Evolutionary conservation across 2,329 filamentous ascomycete genomes (phyloP).

Genomic region (Ascosphaera aggregata): DNA sequence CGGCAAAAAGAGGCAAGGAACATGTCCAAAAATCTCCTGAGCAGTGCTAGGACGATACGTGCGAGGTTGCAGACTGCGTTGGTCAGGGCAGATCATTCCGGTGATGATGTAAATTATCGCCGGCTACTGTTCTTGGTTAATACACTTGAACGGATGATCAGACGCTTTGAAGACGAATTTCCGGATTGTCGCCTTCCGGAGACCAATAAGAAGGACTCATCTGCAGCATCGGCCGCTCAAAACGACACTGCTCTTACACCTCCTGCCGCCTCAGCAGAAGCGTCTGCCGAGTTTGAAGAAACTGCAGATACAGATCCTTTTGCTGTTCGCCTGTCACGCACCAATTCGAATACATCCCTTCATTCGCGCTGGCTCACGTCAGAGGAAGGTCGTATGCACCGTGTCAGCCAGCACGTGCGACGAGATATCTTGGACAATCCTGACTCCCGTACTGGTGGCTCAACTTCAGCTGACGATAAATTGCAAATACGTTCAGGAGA

Average conservation of each 20-base stretch:
- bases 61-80: slow-evolving; percentile 63
- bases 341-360: slow-evolving; percentile 43
- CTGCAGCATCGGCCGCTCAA: slow-evolving; percentile 9
- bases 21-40: slow-evolving; percentile 76
- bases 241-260: slow-evolving; percentile 21
- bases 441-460: slow-evolving; percentile 8
- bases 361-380: slow-evolving; percentile 39
- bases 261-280: slow-evolving; percentile 13
- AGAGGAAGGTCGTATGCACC: slow-evolving; percentile 48
- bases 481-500: slow-evolving; percentile 21
- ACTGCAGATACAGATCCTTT: slow-evolving; percentile 21
- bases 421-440: slow-evolving; percentile 33
- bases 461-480: background rate
- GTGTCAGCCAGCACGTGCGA: slow-evolving; percentile 41
- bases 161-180: slow-evolving; percentile 88
- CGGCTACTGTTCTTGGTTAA: slow-evolving; percentile 69
- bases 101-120: slow-evolving; percentile 54
- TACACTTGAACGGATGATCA: slow-evolving; percentile 76
- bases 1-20: slow-evolving; percentile 38
- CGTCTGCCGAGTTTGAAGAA: slow-evolving; percentile 10
- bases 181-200: slow-evolving; percentile 49
- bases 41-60: slow-evolving; percentile 73
- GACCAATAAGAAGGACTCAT: slow-evolving; percentile 14
- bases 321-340: slow-evolving; percentile 29
- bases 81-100: slow-evolving; percentile 44